Base-by-base conservation (phyloP, 2,329 filamentous ascomycete genomes). In the Myriosclerotinia duriaeana region DNA sequence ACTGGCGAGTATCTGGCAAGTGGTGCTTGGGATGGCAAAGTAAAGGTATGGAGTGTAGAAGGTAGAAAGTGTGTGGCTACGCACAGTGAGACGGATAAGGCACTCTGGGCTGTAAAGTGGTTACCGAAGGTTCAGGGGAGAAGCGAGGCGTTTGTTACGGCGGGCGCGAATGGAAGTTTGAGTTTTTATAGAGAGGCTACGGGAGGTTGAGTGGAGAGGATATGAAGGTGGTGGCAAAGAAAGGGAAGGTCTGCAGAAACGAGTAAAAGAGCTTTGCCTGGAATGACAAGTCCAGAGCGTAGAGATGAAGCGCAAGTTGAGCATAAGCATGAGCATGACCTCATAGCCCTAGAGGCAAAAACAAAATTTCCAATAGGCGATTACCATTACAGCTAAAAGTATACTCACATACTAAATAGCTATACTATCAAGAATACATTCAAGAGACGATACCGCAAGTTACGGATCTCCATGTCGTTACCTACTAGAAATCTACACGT, bases 11-110 rank as follows among this genome's bases (percentile, higher is more conserved):
- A 91, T 77, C 81, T 99, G 15, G 83, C 98, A 3, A 96, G 90
- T 74, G 92, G 92, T 58, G 88, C 90, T 1, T 92, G 96, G 77
- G 93, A 98, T 75, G 94, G 95, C 48, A 97, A 96, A 78, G 92
- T 91, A 68, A 97, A 97, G 79, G 91, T 98, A 40, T 99, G 95
- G 95, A 94, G 92, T 40, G 86, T 97, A 67, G 93, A 97, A 73
- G 86, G 88, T 44, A 85, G 87, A 66, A 83, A 84, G 5, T 98
- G 95, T 76, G 95, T 99, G 54, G 93, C 94, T 15, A 99, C 95
- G 12, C 92, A 97, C 76, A 93, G 89, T 67, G 93, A 98, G 80
- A 93, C 91, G 7, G 93, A 94, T 70, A 90, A 91, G 78, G 85
- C 88, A 0, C 76, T 98, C 3, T 97, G 93, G 90, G 86, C 87